phyloP scores from a whole-genome alignment of 2,329 filamentous ascomycete species.

The Colletotrichum spinosum region DNA sequence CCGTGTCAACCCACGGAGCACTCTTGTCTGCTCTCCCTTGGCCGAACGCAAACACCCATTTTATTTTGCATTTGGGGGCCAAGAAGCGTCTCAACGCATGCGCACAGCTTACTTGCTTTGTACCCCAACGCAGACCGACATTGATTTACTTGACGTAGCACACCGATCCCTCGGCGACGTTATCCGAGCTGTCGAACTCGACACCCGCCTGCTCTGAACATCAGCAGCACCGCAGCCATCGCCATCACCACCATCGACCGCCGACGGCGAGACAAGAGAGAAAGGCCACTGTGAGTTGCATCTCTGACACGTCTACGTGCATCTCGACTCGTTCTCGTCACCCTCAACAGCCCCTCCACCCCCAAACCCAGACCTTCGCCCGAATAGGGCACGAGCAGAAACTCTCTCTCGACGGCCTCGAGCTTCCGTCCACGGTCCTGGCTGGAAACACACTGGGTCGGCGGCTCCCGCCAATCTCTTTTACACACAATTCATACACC shows the following conservation, averaged over 20 bases:
- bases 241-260: background rate
- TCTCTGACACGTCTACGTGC: background rate
- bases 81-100: slow-evolving; percentile 11
- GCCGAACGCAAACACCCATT: slow-evolving; percentile 18
- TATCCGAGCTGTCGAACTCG: background rate
- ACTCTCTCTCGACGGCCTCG: slow-evolving; percentile 25
- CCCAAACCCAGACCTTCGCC: slow-evolving; percentile 3
- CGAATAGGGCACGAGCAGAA: slow-evolving; percentile 8
- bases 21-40: background rate
- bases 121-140: too few species aligned
- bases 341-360: slow-evolving; percentile 5
- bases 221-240: background rate
- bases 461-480: slow-evolving; percentile 33
- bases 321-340: background rate
- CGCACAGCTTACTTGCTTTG: background rate
- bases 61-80: slow-evolving; percentile 7
- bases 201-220: background rate
- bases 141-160: too few species aligned
- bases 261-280: too few species aligned
- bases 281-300: background rate
- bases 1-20: too few species aligned
- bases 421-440: slow-evolving; percentile 24
- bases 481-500: slow-evolving; percentile 35
- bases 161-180: background rate
- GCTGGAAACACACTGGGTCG: slow-evolving; percentile 24